Conservation (phyloP, 257 asterid species). For the Cordia subcordata region DNA sequence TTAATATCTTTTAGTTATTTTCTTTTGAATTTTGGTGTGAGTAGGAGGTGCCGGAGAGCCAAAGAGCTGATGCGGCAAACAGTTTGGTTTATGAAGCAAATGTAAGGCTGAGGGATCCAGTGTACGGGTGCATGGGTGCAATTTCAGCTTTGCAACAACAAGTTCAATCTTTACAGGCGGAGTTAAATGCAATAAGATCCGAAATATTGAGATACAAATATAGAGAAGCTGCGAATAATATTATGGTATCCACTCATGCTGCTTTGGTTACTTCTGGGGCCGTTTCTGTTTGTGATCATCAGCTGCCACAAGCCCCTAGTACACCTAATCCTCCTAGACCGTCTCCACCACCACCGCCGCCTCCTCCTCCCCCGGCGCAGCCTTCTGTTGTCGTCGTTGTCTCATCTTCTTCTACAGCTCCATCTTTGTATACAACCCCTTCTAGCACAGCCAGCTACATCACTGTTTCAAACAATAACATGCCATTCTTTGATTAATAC, state of each 20-base stretch:
- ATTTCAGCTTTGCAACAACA: slow-evolving; percentile 79
- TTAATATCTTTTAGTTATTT: not conserved
- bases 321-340: slow-evolving; percentile 51
- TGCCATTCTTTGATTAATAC: slow-evolving; percentile 52
- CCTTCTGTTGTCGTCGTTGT: slow-evolving; percentile 28
- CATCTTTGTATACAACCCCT: slow-evolving; percentile 49
- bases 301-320: slow-evolving; percentile 64
- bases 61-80: slow-evolving; percentile 84
- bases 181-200: slow-evolving; percentile 63
- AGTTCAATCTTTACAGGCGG: slow-evolving; percentile 64
- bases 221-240: slow-evolving; percentile 65
- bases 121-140: slow-evolving; percentile 97
- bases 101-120: slow-evolving; percentile 81
- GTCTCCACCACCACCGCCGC: slow-evolving; percentile 22
- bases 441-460: slow-evolving; percentile 47
- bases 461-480: slow-evolving; percentile 45
- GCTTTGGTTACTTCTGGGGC: slow-evolving; percentile 29
- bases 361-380: slow-evolving; percentile 22
- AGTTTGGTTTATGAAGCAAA: slow-evolving; percentile 92
- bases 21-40: not conserved
- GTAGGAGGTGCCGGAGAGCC: slow-evolving; percentile 74
- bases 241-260: slow-evolving; percentile 50
- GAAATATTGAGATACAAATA: slow-evolving; percentile 69
- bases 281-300: slow-evolving; percentile 50
- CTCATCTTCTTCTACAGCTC: slow-evolving; percentile 44